Evolutionary conservation across 176 grass and related monocot genomes (phyloP), one percentile per base, ranked within the genome.

Genomic region (Musa troglodytarum): DNA sequence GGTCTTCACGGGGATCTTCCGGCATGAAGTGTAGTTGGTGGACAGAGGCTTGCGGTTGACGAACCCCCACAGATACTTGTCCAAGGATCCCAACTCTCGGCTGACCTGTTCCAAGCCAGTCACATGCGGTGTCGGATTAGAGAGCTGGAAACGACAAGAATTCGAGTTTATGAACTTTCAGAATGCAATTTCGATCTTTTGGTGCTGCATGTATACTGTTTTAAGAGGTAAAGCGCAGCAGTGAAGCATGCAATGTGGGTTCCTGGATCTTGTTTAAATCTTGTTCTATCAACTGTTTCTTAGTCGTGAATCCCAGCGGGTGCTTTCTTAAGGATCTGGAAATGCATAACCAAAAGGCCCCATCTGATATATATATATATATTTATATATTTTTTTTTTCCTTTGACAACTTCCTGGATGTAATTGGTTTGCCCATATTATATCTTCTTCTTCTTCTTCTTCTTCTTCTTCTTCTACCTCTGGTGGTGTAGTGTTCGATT

Each of bases 1-100:
- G 67, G 90, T 93, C 86, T 98, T 98, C 59, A 89, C 90, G 0
- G 95, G 95, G 71, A 98, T 98, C 82, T 98, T 98, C 79, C 90
- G 82, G 83, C 88, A 86, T 78, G 82, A 87, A 74, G 83, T 98
- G 88, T 98, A 93, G 13, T 84, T 78, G 23, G 95, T 84, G 19
- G 84, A 87, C 53, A 98, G 84, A 10, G 95, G 69, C 59, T 91
- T 98, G 76, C 86, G 74, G 88, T 93, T 93, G 62, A 98, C 86
- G 83, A 98, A 98, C 25, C 80, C 82, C 95, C 95, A 98, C 53
- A 93, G 75, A 77, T 98, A 98, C 58, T 82, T 91, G 80, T 77
- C 86, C 43, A 98, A 65, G 23, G 95, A 89, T 0, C 86, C 84
- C 12, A 91, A 89, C 74, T 93, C 86, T 29, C 69, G 14, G 4